Evolutionary conservation across 2,329 filamentous ascomycete genomes (phyloP), one percentile per base, ranked within the genome.

Genomic region (Venturia nashicola): DNA sequence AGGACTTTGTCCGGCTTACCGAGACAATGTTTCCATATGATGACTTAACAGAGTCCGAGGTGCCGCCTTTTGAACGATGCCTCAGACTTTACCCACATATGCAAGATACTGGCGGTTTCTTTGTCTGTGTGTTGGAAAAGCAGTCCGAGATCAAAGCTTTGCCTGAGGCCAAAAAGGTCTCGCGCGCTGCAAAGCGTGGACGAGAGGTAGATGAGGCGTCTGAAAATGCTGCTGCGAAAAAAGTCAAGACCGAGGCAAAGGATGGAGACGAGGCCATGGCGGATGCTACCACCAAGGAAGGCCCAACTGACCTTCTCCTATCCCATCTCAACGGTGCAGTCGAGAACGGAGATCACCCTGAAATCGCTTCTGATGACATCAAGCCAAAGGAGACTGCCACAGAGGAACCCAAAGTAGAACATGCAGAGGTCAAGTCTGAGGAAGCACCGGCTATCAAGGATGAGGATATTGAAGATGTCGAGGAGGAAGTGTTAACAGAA

Each of bases 21-120:
- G 84, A 90, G 70, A 86, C 86, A 72, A 96, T 97, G 89, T 99
- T 99, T 76, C 83, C 92, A 5, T 81, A 84, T 0, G 79, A 80
- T 65, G 77, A 76, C 18, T 76, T 77, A 46, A 77, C 79, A 36
- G 83, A 82, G 63, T 79, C 77, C 61, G 75, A 74, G 48, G 83
- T 75, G 71, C 80, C 97, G 32, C 91, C 91, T 18, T 82, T 97
- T 20, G 90, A 97, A 70, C 85, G 89, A 66, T 97, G 93, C 76
- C 92, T 97, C 82, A 85, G 94, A 67, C 86, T 99, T 7, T 99
- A 97, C 74, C 90, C 92, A 42, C 94, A 99, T 75, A 83, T 91
- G 72, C 94, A 99, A 76, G 91, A 99, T 70, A 99, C 94, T 3
- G 94, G 94, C 64, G 93, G 89, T 27, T 99, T 99, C 81, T 99